Evolutionary conservation across 441 rosid genomes (phyloP).

Genomic region (Brassica hybrid): DNA sequence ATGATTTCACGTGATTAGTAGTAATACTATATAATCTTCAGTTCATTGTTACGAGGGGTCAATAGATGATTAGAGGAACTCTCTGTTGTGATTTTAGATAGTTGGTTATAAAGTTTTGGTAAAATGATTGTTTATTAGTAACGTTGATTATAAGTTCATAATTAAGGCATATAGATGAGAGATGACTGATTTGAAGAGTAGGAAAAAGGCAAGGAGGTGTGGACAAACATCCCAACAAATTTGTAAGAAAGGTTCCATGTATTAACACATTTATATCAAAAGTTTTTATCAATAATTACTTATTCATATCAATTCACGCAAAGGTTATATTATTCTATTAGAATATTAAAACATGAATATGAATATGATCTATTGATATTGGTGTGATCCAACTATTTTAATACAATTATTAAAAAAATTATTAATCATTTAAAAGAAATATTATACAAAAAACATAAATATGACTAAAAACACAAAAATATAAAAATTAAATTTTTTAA

Average conservation of each 20-base stretch:
- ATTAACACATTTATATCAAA: constrained; percentile 13
- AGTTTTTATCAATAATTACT: neutral
- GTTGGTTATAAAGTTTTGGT: neutral
- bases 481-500: too few relatives aligned
- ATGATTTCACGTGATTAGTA: constrained; percentile 7
- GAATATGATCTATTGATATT: too few relatives aligned
- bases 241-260: constrained; percentile 31
- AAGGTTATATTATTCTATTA: neutral
- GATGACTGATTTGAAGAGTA: constrained; percentile 13
- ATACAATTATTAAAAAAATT: too few relatives aligned
- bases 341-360: too few relatives aligned
- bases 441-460: too few relatives aligned
- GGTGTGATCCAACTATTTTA: too few relatives aligned
- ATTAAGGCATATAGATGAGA: neutral
- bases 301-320: constrained; percentile 1
- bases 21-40: neutral
- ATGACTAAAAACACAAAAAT: too few relatives aligned
- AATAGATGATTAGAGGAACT: constrained; percentile 1
- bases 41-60: neutral
- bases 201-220: constrained; percentile 42
- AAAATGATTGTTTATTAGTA: neutral
- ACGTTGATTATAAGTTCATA: neutral
- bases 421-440: too few relatives aligned
- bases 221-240: constrained; percentile 48
- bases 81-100: constrained; percentile 11